Evolutionary conservation across 306 rosid species (phyloP), one percentile per base, ranked within the genome.

Genomic region (Cucumis melo): DNA sequence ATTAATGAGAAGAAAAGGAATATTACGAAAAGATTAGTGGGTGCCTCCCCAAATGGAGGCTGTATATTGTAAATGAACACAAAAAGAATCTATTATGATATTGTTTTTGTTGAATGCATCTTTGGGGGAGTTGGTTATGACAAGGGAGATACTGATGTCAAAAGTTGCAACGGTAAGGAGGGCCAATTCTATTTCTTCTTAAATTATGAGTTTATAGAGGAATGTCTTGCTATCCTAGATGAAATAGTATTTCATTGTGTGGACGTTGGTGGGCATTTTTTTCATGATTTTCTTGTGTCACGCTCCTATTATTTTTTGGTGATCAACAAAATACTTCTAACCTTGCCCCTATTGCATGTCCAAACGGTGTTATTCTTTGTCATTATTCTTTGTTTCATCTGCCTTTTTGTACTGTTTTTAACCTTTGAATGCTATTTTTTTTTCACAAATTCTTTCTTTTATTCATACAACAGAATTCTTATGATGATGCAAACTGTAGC

Each of bases 401-500:
- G n/a, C 64, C 51, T 17, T 34, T 54, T 24, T 74, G 77, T 32
- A 36, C 8, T 3, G 23, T 42, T 60, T 60, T 76, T 24, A 19
- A 29, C 38, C 19, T 80, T 78, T 34, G 19, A 58, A 63, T 51
- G 29, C 48, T 53, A 78, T 24, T 58, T 44, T 44, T 44, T 44
- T 73, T 51, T 51, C 41, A 6, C 62, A 72, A 80, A 23, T 44
- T 82, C 57, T 78, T 72, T 73, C 29, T 79, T 74, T 79, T 61
- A 16, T 76, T 38, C 27, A 32, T 67, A 9, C 55, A 39, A 83
- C 89, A 93, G 97, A 89, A 84, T 93, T 83, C 93, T 93, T 51
- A 73, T 77, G 90, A 93, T 91, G 98, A 93, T 93, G 98, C 95
- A 87, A 88, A 78, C 75, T 68, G 86, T 93, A 82, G 93, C 96